Conservation (phyloP, 371 early-diverging fungal species). For the Rhizopus arrhizus region DNA sequence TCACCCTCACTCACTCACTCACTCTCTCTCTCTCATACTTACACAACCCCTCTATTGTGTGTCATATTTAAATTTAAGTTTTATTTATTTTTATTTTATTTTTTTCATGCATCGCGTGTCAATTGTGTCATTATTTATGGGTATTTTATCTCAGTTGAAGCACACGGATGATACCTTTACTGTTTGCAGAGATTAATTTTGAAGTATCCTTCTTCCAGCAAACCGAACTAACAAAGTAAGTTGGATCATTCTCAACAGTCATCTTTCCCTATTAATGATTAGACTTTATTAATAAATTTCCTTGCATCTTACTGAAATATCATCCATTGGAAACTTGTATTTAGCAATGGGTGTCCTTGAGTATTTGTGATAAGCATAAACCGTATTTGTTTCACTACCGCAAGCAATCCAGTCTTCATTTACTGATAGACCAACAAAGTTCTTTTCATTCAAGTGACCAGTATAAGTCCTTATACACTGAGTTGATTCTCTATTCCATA, state of each 20-base stretch:
- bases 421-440: slow-evolving; percentile 89
- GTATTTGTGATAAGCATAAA: slow-evolving; percentile 80
- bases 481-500: slow-evolving; percentile 70
- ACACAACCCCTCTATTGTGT: neutral
- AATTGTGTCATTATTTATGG: neutral
- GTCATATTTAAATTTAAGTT: neutral
- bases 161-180: slow-evolving; percentile 85
- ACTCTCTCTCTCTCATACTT: too few species aligned
- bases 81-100: slow-evolving; percentile 4
- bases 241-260: slow-evolving; percentile 59
- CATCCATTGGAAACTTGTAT: slow-evolving; percentile 72
- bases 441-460: slow-evolving; percentile 91
- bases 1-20: too few species aligned
- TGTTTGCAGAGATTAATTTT: slow-evolving; percentile 83
- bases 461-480: slow-evolving; percentile 68
- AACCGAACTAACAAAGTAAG: slow-evolving; percentile 87
- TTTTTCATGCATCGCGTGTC: neutral
- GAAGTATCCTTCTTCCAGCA: slow-evolving; percentile 84
- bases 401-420: slow-evolving; percentile 87
- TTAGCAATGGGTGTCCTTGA: slow-evolving; percentile 71
- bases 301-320: slow-evolving; percentile 56
- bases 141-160: slow-evolving; percentile 35
- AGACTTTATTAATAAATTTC: neutral
- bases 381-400: slow-evolving; percentile 88
- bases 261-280: neutral